Base-by-base conservation (phyloP, 2,329 filamentous ascomycete species). In the Alternaria angustiovoidea region DNA sequence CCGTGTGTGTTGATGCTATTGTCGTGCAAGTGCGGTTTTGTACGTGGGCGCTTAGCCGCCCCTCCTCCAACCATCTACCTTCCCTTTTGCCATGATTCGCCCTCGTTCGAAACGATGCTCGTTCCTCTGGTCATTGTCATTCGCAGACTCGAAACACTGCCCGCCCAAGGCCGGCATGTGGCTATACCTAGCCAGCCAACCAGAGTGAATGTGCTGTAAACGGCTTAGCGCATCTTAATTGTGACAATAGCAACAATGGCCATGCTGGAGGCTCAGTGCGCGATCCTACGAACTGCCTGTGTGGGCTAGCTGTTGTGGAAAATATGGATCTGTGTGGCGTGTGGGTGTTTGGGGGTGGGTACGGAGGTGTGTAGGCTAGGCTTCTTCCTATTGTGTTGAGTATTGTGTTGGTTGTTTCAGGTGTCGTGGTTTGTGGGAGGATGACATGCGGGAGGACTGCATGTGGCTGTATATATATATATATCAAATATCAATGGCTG, bases 361-460 rank as follows among this genome's bases (percentile, higher is more conserved):
- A 36, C 12, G 32, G 32, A 36, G 61, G 51, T 36, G 38, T 60
- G 36, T 41, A 26, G 16, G n/a, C n/a, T 12, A 11, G 18, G 18
- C 7, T 5, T 8, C 44, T 48, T 48, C 28, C 18, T 49, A 51
- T 51, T 51, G 49, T 51, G 55, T 62, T 68, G 69, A 65, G 63
- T 70, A 68, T 71, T 73, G 67, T 71, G 62, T 63, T 56, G 55
- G 47, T 49, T 52, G 63, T 71, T 69, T 65, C 63, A 68, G 61
- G 18, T 49, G 36, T 11, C 51, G 51, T 16, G 63, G 56, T 69
- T 55, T 69, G 70, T 71, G 67, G 61, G 20, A 16, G 30, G 48
- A 26, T 4, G 22, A 1, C 34, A 51, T 24, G 55, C 51, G 51
- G 56, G 44, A 32, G 42, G 30, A 39, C 48, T 55, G 56, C 24